Base-by-base conservation (phyloP, 805 yeast species). In the Zygosaccharomyces gambellarensis region DNA sequence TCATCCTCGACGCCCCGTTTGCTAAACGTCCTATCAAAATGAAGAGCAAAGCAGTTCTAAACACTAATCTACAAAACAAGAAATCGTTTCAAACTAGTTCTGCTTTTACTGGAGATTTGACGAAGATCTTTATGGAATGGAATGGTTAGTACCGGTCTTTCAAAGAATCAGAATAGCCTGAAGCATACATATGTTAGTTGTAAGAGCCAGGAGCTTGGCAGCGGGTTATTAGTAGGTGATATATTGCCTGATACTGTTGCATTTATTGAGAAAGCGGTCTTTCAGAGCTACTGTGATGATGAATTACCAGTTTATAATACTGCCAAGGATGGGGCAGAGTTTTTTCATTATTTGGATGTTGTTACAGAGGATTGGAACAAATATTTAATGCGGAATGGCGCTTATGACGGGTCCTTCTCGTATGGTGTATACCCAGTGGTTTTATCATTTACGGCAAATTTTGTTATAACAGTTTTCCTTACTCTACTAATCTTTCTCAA, bases 401-500 rank as follows among this genome's bases (percentile, higher is more conserved):
- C 62, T 3, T 60, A 65, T 51, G 64, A 68, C 4, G 81, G 82
- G 1, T 56, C 73, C 2, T 83, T 78, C 64, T 65, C 74, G 17
- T 78, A 77, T 60, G 75, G 85, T 43, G 72, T 83, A 14, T 84
- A 78, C 50, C 82, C 90, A 0, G 73, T 83, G 34, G 69, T 85
- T 1, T 81, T 82, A 60, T 76, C 87, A 0, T 62, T 85, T 19
- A 75, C 87, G 8, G 76, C 82, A 0, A 82, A 85, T 62, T 79
- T 85, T 5, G 84, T 85, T 17, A 76, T 85, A 4, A 77, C 85
- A 3, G 71, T 83, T 65, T 81, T 80, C 54, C 68, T 83, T 22
- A 81, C 90, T 0, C 66, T 86, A 8, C 75, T 84, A 46, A 80
- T 83, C 12, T 75, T 83, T 52, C 78, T 89, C 6, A 83, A 81